Percentiles rank a stretch among this genome's conserved stretches.
These are phyloP conservation scores for Murraya koenigii DNA, from an alignment of 345 rosid species.

Conservation along the genomic window DNA sequence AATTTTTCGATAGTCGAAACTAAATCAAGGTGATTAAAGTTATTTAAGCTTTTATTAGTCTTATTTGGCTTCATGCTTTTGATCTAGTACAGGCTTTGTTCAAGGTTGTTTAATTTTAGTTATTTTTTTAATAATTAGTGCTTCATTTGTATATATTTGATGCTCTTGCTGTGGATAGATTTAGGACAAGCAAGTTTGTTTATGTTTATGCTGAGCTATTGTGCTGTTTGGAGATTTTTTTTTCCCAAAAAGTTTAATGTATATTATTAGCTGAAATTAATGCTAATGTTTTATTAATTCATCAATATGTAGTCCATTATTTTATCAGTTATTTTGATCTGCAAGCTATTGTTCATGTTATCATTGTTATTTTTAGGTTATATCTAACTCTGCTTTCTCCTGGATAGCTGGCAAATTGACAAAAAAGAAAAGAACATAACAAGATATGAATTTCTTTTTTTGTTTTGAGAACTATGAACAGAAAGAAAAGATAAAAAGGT, in stretches of 20 bases:
- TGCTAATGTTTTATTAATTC: background rate
- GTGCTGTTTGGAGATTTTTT: background rate
- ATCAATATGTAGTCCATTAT: background rate
- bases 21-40: background rate
- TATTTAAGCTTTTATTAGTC: background rate
- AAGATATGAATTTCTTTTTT: no score
- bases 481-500: background rate
- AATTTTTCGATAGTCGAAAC: background rate
- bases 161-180: no score
- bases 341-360: background rate
- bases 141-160: slow-evolving; percentile 1
- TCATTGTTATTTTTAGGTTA: no score
- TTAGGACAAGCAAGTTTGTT: background rate
- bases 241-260: no score
- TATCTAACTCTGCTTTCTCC: background rate
- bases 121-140: background rate
- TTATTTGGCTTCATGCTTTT: background rate
- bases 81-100: background rate
- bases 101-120: background rate
- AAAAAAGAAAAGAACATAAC: background rate
- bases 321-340: background rate
- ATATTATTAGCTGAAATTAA: background rate
- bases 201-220: slow-evolving; percentile 2
- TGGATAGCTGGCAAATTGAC: background rate
- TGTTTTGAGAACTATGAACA: background rate